Evolutionary conservation across 495 filamentous ascomycete species (phyloP), one percentile per base, ranked within the genome.

Genomic region (Penicillium cosmopolitanum): DNA sequence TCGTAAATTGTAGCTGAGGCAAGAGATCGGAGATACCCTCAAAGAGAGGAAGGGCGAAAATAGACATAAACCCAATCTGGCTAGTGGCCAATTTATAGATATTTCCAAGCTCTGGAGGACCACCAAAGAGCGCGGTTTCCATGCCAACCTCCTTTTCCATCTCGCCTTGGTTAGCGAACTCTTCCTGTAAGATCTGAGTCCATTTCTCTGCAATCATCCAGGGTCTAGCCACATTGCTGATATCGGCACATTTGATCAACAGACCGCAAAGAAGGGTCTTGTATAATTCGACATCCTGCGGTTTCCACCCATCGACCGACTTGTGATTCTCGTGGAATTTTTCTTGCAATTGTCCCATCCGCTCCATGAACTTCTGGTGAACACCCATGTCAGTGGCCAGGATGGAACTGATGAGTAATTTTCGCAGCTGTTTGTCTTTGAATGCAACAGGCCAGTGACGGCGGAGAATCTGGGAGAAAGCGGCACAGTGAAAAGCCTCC

Each of bases 211-310:
- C 95, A 34, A 91, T 82, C 35, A 89, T 83, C 74, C 93, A 92
- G 57, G 86, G 87, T 56, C 93, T 87, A 34, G 93, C 91, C 65
- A 98, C 96, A 70, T 98, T 98, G 75, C 95, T 97, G 70, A 98
- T 98, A 70, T 98, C 95, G 28, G 95, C 95, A 71, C 95, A 97
- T 68, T 98, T 98, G 76, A 98, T 98, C 50, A 98, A 75, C 48
- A 98, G 74, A 23, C 91, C 91, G 72, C 95, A 97, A 4, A 88
- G 73, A 38, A 98, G 79, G 2, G 89, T 88, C 62, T 87, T 88
- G 63, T 92, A 85, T 57, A 93, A 86, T 28, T 87, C 84, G 9
- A 88, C 61, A 57, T 84, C 79, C 63, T 91, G 87, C 11, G 81
- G 82, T 57, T 87, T 87, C 91, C 91, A 96, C 34, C 82, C 82